Base-by-base conservation (phyloP, 345 rosid species). In the Populus davidiana region DNA sequence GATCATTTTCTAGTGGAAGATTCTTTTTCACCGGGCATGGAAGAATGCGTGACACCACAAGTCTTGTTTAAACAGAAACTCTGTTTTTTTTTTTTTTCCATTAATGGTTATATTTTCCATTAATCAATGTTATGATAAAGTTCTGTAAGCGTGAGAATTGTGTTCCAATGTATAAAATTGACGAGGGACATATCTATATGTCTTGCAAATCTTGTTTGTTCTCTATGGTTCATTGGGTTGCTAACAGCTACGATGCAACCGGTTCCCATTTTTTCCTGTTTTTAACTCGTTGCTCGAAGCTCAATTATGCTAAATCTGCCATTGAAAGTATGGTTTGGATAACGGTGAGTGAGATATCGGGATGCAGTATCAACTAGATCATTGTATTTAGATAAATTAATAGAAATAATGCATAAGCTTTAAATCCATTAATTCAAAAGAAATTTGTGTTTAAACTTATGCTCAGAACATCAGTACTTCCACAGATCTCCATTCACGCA, bases 1-100 rank as follows among this genome's bases (percentile, higher is more conserved):
- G 93, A 82, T 89, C 97, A 21, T 83, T 86, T 77, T 89, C 97
- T 5, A 84, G 92, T 78, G 92, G 89, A 63, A 86, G 86, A 78
- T 83, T 90, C 72, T 80, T 82, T 50, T 85, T 84, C 43, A 70
- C 79, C 39, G 31, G 85, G 62, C 91, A 84, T 74, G 90, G 86
- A 75, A 84, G 72, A 69, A 61, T 75, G 64, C 71, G 77, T 62
- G 72, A 84, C 41, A 14, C 61, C 18, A 35, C 56, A 36, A 72
- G 81, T 63, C 76, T 81, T 27, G 75, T 82, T 44, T 84, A 59
- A 80, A 39, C 10, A 17, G 36, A 21, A 69, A 18, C 44, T 38
- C 27, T 5, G 25, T 8, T 70, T 43, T 43, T 9, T 50, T 50
- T 6, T n/a, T 54, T 2, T 20, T 52, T 9, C 47, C 0, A 41